Evolutionary conservation across 345 rosid genomes (phyloP).

Genomic region (Punica granatum): DNA sequence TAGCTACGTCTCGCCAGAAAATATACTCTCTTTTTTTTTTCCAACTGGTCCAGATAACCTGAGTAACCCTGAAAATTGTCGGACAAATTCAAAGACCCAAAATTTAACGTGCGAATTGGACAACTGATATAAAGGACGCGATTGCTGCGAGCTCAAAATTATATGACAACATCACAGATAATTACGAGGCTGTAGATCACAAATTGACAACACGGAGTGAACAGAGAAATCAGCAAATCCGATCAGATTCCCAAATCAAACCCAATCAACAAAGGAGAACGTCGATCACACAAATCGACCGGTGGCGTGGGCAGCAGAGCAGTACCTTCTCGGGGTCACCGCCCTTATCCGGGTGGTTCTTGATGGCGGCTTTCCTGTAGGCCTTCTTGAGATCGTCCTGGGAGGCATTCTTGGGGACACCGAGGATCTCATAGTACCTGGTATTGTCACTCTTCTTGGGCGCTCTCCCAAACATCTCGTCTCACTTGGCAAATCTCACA

Average conservation of each 20-base stretch:
- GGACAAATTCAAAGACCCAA: neutral
- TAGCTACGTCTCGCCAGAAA: neutral
- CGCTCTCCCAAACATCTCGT: constrained; percentile 43
- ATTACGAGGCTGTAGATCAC: neutral
- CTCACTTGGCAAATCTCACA: neutral
- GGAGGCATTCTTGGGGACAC: constrained; percentile 37
- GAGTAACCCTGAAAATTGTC: neutral
- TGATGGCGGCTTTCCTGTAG: constrained; percentile 43
- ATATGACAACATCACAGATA: neutral
- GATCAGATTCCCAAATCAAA: neutral
- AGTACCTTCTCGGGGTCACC: constrained; percentile 48
- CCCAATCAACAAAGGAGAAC: too few relatives aligned
- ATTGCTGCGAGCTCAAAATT: neutral
- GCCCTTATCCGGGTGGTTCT: constrained; percentile 53
- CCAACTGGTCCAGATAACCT: too few relatives aligned
- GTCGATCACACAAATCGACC: too few relatives aligned
- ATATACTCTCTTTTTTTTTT: too few relatives aligned
- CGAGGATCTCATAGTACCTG: constrained; percentile 39
- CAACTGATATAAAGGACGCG: neutral
- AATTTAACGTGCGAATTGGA: neutral
- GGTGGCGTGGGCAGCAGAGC: too few relatives aligned
- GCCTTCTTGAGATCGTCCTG: constrained; percentile 51
- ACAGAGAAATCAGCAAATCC: neutral
- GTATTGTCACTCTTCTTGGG: constrained; percentile 49
- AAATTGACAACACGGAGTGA: neutral